Base-by-base conservation (phyloP, 129 eudicot species). In the Mikania micrantha region DNA sequence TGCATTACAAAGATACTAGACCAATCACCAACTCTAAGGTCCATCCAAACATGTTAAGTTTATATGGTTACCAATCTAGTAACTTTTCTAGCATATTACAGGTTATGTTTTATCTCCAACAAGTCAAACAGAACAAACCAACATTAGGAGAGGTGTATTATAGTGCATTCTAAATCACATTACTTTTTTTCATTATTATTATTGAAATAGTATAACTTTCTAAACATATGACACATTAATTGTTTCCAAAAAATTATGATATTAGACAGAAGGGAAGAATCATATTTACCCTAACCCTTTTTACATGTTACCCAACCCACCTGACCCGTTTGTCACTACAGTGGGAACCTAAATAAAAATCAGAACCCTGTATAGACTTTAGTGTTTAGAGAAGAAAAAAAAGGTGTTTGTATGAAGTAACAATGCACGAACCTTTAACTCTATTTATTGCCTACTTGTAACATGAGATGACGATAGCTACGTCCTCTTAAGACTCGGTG, bases 381-480 rank as follows among this genome's bases (percentile, higher is more conserved):
- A 20, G 27, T 21, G 59, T 0, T 22, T 9, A 21, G 29, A 22
- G 7, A 21, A 64, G 5, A 48, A 15, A 31, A 67, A 28, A 4
- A 38, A 31, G n/a, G 39, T 9, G 15, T 24, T 10, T 3, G 28
- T 66, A 45, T n/a, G n/a, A n/a, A 28, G 2, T 16, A 50, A 73
- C 67, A 38, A 17, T 4, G 64, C 61, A 80, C 69, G 6, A 66
- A 81, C 85, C 81, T 66, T 42, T 59, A 47, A 25, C 64, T 63
- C 82, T 82, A 85, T 57, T 88, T 84, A 67, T 85, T 74, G 74
- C 96, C 96, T 21, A 80, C 60, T 78, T 93, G 82, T 75, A 82
- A 66, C 96, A 93, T 80, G 76, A 88, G 79, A 76, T 93, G 98
- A 20, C 95, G 95, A 82, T 93, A 93, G 81, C 87, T 80, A 71